Conservation (phyloP, 495 filamentous ascomycete species). For the Umbilicaria muhlenbergii region DNA sequence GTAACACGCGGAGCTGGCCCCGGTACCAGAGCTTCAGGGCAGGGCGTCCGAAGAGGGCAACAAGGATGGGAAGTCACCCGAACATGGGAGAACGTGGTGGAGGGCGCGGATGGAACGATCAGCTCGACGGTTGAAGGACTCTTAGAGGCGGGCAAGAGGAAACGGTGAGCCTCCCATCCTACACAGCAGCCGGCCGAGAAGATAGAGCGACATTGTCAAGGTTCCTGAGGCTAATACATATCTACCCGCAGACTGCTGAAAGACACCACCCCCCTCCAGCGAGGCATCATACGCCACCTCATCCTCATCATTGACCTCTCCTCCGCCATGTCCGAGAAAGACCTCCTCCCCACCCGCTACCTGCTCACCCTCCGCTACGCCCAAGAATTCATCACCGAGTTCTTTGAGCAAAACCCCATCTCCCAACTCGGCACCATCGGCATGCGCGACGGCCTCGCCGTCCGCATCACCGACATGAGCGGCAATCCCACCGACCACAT, state of each 20-base stretch:
- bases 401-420: conserved; percentile 99
- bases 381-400: conserved; percentile 77
- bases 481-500: conserved; percentile 88
- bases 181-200: not conserved
- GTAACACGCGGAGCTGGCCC: conserved; percentile 21
- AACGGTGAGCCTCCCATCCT: conserved; percentile 36
- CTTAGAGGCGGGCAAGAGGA: conserved; percentile 56
- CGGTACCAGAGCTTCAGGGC: conserved; percentile 29
- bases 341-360: conserved; percentile 75
- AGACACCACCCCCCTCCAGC: conserved; percentile 87
- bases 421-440: conserved; percentile 83
- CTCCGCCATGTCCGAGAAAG: conserved; percentile 88
- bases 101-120: conserved; percentile 62
- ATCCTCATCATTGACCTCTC: conserved; percentile 88
- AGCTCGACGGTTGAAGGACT: conserved; percentile 51
- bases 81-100: conserved; percentile 50
- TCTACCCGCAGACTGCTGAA: conserved; percentile 45
- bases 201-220: not conserved
- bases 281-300: conserved; percentile 90
- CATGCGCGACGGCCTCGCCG: conserved; percentile 78
- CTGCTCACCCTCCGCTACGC: conserved; percentile 71
- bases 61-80: conserved; percentile 38
- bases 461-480: conserved; percentile 72
- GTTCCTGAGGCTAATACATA: conserved; percentile 2
- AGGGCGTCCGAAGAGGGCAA: conserved; percentile 37